Evolutionary conservation across 768 basidiomycete genomes (phyloP), one percentile per base, ranked within the genome.

Genomic region (Lentinula guzmanii): DNA sequence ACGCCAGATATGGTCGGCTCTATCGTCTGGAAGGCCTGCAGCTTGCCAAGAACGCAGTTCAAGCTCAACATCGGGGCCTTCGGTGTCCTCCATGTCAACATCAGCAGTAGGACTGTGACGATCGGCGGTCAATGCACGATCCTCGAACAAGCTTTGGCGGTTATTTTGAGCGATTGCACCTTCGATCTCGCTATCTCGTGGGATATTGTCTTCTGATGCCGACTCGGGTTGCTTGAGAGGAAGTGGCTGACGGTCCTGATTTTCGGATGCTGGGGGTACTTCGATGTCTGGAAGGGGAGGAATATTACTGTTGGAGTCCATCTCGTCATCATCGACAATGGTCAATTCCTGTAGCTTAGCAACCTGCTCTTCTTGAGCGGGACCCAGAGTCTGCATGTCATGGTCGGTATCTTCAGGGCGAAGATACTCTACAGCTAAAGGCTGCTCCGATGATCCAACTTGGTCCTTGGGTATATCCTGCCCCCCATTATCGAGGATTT

Each of bases 321-420:
- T 71, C 15, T 83, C 79, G 2, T 85, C 85, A 63, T 85, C 85
- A 63, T 92, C 91, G 31, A 86, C 72, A 64, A 97, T 77, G 50
- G 84, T 89, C 39, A 98, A 85, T 55, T 96, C 88, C 64, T 88
- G 82, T 51, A 97, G 76, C 68, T 88, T 91, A 16, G 90, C 88
- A 10, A 85, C 83, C 70, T 95, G 86, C 65, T 96, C 93, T 46
- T 92, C 87, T 9, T 82, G 86, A 2, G 95, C 89, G 1, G 93
- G 86, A 5, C 93, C 96, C 21, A 98, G 82, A 1, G 95, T 93
- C 72, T 96, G 93, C 85, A 90, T 90, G 37, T 88, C 83, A 59
- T 88, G 76, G 63, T 83, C 85, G 33, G 75, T 78, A 52, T 89
- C 87, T 42, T 87, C 86, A 1, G 90, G 83, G 60, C 80, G 80